Percentiles rank a stretch among this genome's conserved stretches.
Conservation (phyloP, 208 protist species). For the Crithidia fasciculata region DNA sequence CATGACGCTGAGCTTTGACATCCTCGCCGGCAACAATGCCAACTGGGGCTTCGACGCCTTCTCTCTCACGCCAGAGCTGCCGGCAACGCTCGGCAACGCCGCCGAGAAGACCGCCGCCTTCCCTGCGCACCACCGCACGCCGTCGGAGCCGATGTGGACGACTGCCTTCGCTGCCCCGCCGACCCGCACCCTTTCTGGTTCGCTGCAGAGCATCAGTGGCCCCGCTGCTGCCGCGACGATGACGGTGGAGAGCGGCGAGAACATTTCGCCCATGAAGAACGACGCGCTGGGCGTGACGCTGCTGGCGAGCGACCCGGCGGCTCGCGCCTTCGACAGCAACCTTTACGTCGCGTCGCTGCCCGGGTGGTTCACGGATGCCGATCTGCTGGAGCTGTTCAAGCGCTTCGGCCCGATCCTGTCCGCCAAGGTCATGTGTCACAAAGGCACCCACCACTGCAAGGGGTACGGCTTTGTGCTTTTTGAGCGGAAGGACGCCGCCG, state of each 20-base stretch:
- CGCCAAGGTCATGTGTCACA: constrained; percentile 78
- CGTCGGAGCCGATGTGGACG: neutral
- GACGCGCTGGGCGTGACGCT: constrained; percentile 21
- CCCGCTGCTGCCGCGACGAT: neutral
- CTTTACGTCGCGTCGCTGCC: constrained; percentile 75
- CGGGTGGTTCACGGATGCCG: constrained; percentile 52
- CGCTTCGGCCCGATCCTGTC: constrained; percentile 70
- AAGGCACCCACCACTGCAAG: constrained; percentile 60
- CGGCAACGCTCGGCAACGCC: neutral
- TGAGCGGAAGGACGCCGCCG: constrained; percentile 55
- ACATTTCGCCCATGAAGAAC: constrained; percentile 36
- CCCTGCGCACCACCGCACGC: too few relatives aligned
- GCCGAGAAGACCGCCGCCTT: neutral
- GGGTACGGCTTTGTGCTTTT: constrained; percentile 87
- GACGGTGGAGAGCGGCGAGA: constrained; percentile 19
- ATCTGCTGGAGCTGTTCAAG: constrained; percentile 57
- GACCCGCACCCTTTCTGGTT: neutral
- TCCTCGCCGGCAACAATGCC: constrained; percentile 31
- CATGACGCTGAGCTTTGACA: constrained; percentile 42
- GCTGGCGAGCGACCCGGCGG: constrained; percentile 25
- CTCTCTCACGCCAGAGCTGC: constrained; percentile 12
- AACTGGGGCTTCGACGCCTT: constrained; percentile 38
- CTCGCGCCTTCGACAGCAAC: constrained; percentile 55
- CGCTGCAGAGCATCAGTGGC: constrained; percentile 7
- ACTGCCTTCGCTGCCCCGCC: neutral